Conservation (phyloP, 345 rosid genomes). For the Eucalyptus cloeziana region DNA sequence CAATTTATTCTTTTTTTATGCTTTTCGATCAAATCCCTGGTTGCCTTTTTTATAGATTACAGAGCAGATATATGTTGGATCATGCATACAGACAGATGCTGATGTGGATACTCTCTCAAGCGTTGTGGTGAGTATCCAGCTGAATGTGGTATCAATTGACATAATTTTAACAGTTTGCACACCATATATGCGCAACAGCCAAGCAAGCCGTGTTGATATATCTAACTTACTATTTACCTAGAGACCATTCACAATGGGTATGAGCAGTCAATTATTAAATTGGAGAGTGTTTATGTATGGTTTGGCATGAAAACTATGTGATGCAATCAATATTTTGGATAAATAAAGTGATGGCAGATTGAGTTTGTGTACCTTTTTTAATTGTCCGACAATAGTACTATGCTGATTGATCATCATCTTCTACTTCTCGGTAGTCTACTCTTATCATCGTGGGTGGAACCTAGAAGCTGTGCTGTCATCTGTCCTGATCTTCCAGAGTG, state of each 20-base stretch:
- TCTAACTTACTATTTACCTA: not conserved
- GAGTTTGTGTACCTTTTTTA: not conserved
- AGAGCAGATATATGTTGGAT: constrained; percentile 83
- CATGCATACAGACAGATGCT: constrained; percentile 73
- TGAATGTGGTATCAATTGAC: not conserved
- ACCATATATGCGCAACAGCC: not conserved
- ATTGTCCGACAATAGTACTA: not conserved
- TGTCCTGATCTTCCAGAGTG: not conserved
- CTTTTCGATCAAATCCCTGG: not conserved
- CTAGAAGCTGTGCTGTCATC: not conserved
- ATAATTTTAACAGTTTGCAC: not conserved
- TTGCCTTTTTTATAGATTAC: constrained; percentile 41
- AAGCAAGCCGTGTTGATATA: not conserved
- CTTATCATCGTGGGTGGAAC: not conserved
- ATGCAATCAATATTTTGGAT: not conserved
- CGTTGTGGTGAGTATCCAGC: constrained; percentile 31
- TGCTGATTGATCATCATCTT: not conserved
- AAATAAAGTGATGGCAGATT: not conserved
- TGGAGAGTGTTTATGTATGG: not conserved
- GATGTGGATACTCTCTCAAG: constrained; percentile 59
- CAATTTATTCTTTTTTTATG: not conserved
- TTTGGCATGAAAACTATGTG: not conserved
- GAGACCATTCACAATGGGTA: not conserved
- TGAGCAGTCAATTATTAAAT: not conserved
- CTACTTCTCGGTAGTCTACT: not conserved